Base-by-base conservation (phyloP, 78 protist species). In the Cavenderia fasciculata region DNA sequence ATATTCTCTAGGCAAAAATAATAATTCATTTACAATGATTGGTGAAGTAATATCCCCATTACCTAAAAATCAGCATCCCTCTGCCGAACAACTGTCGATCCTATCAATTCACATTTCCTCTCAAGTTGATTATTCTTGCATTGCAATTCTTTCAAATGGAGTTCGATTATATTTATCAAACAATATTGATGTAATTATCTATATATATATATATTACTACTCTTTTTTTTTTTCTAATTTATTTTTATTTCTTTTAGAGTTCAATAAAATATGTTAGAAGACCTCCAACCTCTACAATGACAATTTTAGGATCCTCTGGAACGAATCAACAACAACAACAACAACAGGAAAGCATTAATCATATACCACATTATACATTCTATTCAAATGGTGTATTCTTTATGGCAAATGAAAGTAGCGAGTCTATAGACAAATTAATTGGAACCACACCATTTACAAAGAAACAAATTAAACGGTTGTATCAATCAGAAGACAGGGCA, bases 311-410 rank as follows among this genome's bases (percentile, higher is more conserved):
- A n/a, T n/a, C n/a, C n/a, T n/a, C n/a, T n/a, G n/a, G n/a, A n/a
- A n/a, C n/a, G n/a, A n/a, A n/a, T n/a, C 52, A 47, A 47, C 25
- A 31, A 47, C 14, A 21, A 47, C 19, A 16, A 43, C 7, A 71
- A 49, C 34, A n/a, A n/a, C n/a, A n/a, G n/a, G n/a, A n/a, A n/a
- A n/a, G n/a, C n/a, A 34, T 61, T 34, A 27, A 6, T 10, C 44
- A 14, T 34, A 4, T 31, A 34, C 69, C 69, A 34, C 74, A 63
- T 27, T 79, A 63, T 19, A 33, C 88, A 31, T 79, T 46, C 62
- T 79, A 79, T 36, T 47, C 43, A 0, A 79, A 79, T 52, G 88
- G 88, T 66, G 88, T 79, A 27, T 66, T 57, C 23, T 79, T 79
- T 52, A 54, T 44, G 1, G 74, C 88, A 18, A 8, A 51, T 25